Base-by-base conservation (phyloP, 768 basidiomycete species). In the Termitomyces heimii region DNA sequence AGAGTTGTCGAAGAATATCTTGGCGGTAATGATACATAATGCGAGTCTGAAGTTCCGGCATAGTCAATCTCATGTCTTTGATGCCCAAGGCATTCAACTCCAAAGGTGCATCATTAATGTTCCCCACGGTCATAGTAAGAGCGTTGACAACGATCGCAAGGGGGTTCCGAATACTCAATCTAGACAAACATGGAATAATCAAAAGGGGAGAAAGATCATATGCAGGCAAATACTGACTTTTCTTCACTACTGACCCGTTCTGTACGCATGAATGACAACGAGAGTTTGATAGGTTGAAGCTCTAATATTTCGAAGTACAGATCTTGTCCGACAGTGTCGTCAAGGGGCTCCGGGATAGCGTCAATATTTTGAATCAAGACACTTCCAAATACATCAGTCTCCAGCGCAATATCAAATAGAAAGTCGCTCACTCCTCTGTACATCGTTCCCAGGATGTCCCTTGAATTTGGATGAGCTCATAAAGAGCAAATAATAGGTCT, bases 221-320 rank as follows among this genome's bases (percentile, higher is more conserved):
- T 29, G 29, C 8, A 26, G 16, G 4, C 37, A 31, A 5, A 14
- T 16, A 61, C 86, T 64, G 70, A 96, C 96, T 94, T 94, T 66
- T 94, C 91, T 66, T 94, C 94, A 42, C 89, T 89, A 70, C 89
- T 97, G 55, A 96, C 84, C 29, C 92, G 78, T 64, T 98, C 97
- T 1, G 96, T 96, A 18, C 95, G 85, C 92, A 97, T 96, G 76
- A 99, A 99, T 0, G 97, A 98, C 18, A 99, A 72, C 1, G 92
- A 87, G 4, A 99, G 77, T 60, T 88, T 86, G 66, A 98, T 91
- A 6, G 97, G 97, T 60, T 99, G 96, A 29, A 99, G 77, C 65
- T 97, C 92, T 7, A 99, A 79, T 13, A 94, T 83, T 72, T 99
- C 97, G 64, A 99, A 99, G 74, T 98, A 99, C 51, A 98, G 70